phyloP scores from a whole-genome alignment of 2,329 filamentous ascomycete genomes.

The Penicillium capsulatum region DNA sequence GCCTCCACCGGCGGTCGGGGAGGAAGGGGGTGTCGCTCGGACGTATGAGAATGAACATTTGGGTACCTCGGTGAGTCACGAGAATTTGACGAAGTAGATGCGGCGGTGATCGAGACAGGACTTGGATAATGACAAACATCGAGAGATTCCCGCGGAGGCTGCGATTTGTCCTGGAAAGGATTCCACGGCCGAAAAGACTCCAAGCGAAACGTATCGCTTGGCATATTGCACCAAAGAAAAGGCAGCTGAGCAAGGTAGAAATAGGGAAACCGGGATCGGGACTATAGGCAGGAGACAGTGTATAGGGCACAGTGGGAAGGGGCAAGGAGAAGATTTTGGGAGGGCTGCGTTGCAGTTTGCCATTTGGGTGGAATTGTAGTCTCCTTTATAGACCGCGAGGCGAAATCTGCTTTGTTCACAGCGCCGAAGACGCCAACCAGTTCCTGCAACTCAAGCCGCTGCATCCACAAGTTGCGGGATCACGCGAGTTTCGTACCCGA shows the following conservation, averaged over 20 bases:
- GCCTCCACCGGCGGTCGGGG: slow-evolving; percentile 9
- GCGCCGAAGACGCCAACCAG: not conserved
- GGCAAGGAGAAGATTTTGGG: not conserved
- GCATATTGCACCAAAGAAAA: slow-evolving; percentile 5
- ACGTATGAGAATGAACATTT: slow-evolving; percentile 1
- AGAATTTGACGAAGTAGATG: slow-evolving; percentile 5
- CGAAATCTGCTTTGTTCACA: not conserved
- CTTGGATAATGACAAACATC: slow-evolving; percentile 12
- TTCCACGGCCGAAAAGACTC: slow-evolving; percentile 15
- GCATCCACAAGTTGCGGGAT: not conserved
- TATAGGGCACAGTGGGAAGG: not conserved
- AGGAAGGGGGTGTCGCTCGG: slow-evolving; percentile 12
- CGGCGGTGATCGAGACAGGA: slow-evolving; percentile 10
- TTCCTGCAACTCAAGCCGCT: not conserved
- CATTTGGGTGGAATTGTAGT: not conserved
- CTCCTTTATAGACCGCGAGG: not conserved
- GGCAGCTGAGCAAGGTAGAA: not conserved
- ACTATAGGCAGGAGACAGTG: not conserved
- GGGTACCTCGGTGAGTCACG: slow-evolving; percentile 1
- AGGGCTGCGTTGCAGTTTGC: not conserved
- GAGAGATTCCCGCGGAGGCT: slow-evolving; percentile 4
- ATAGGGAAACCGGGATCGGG: not conserved
- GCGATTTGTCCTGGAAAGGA: slow-evolving; percentile 6
- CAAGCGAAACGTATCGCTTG: slow-evolving; percentile 10
- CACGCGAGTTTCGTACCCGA: not conserved